These are phyloP conservation scores for Syzygium aqueum DNA, from an alignment of 345 rosid species.

Conservation along the genomic window DNA sequence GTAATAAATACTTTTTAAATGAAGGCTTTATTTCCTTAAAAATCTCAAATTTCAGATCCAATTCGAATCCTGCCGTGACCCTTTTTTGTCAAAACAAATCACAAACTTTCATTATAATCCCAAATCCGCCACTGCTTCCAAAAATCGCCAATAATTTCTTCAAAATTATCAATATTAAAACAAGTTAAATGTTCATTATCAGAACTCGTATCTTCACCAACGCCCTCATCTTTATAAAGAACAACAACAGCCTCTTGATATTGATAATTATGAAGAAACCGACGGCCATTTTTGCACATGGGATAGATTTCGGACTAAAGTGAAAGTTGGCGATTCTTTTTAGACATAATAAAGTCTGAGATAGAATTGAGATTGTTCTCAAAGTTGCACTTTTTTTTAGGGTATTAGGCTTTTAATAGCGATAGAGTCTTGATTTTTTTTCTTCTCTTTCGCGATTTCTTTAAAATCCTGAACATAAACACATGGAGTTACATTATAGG, in stretches of 20 bases:
- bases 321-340: too few species aligned
- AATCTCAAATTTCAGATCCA: too few species aligned
- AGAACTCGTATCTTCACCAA: not conserved
- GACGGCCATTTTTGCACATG: fast-evolving
- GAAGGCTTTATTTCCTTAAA: too few species aligned
- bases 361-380: not conserved
- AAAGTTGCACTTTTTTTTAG: not conserved
- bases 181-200: not conserved
- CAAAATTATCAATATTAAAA: not conserved
- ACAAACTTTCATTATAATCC: too few species aligned
- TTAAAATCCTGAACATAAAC: not conserved
- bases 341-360: too few species aligned
- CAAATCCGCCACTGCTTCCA: not conserved
- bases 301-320: too few species aligned
- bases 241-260: not conserved
- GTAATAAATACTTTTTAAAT: not conserved
- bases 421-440: not conserved
- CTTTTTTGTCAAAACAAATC: too few species aligned
- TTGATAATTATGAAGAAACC: not conserved
- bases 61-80: too few species aligned
- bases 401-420: not conserved
- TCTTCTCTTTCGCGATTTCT: not conserved
- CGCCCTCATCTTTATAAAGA: not conserved
- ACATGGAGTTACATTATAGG: not conserved
- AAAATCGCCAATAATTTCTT: not conserved